phyloP scores from a whole-genome alignment of 768 basidiomycete species.

The Cystofilobasidium ferigula region DNA sequence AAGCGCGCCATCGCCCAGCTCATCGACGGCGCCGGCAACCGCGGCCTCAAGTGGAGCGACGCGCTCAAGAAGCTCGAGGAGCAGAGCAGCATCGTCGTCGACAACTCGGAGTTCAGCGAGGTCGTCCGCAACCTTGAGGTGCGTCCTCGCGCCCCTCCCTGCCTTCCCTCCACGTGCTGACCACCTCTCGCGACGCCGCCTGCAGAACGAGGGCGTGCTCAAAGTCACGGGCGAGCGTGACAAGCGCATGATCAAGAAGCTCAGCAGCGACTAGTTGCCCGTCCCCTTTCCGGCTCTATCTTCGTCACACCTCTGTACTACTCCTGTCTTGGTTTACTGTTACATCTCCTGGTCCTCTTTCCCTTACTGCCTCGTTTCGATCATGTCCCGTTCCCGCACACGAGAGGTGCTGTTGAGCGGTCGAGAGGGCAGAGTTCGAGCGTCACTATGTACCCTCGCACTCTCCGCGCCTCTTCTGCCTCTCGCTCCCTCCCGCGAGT shows the following conservation, averaged over 20 bases:
- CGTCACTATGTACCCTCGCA: too few species aligned
- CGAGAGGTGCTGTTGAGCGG: too few species aligned
- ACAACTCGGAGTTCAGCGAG: conserved; percentile 60
- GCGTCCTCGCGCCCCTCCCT: background rate
- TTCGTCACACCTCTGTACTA: too few species aligned
- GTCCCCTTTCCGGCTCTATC: too few species aligned
- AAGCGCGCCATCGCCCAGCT: conserved; percentile 63
- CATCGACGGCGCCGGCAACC: conserved; percentile 47
- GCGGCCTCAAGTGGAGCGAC: conserved; percentile 70
- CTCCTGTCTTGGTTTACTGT: too few species aligned
- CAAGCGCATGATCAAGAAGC: conserved; percentile 25
- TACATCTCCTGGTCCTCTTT: too few species aligned
- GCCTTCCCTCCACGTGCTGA: background rate
- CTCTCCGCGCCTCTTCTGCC: too few species aligned
- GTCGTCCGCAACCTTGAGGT: conserved; percentile 36
- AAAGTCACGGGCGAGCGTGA: conserved; percentile 26
- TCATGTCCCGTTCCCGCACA: too few species aligned
- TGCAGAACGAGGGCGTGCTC: conserved; percentile 23
- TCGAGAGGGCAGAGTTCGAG: too few species aligned
- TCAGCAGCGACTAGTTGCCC: background rate
- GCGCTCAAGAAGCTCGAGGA: conserved; percentile 64
- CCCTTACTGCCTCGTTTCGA: too few species aligned
- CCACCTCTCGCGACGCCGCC: background rate
- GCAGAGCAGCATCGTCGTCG: conserved; percentile 75
- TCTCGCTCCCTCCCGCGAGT: too few species aligned